A percentile compares a stretch with the other conserved stretches of the same genome.
Evolutionary conservation across 2,329 filamentous ascomycete species (phyloP).

Genomic region (Cladosporium sphaerospermum): DNA sequence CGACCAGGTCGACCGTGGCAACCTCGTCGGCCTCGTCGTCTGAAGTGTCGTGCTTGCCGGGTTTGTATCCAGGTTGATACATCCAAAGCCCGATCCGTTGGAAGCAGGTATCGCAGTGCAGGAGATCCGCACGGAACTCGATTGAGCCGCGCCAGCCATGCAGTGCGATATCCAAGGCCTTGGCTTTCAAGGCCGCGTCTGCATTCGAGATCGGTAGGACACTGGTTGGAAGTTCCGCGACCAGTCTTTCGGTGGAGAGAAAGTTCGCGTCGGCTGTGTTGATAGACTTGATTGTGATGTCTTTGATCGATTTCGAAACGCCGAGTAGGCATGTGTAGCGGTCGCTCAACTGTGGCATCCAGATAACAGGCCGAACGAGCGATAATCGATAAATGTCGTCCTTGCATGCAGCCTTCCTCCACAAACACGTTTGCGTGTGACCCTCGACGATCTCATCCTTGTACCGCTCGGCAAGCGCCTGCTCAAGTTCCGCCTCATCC

Average conservation of each 20-base stretch:
- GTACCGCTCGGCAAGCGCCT: conserved; percentile 71
- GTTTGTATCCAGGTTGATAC: conserved; percentile 58
- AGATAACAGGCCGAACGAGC: conserved; percentile 32
- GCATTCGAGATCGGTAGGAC: conserved; percentile 17
- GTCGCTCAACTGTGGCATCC: conserved; percentile 29
- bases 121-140: conserved; percentile 62
- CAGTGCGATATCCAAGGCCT: conserved; percentile 32
- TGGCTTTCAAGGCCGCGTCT: conserved; percentile 9
- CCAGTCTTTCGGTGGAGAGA: conserved; percentile 17
- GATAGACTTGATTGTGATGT: conserved; percentile 17
- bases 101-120: conserved; percentile 79
- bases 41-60: conserved; percentile 13
- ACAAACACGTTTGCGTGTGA: conserved; percentile 77
- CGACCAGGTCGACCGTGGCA: conserved; percentile 25
- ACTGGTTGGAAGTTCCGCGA: conserved; percentile 23
- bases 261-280: conserved; percentile 11
- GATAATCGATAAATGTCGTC: conserved; percentile 60
- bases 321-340: conserved; percentile 22
- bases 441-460: conserved; percentile 63
- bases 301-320: conserved; percentile 23
- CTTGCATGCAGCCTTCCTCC: conserved; percentile 83
- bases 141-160: conserved; percentile 49
- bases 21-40: conserved; percentile 37
- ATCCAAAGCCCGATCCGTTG: conserved; percentile 89
- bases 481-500: conserved; percentile 35